Evolutionary conservation across 345 rosid genomes (phyloP), one percentile per base, ranked within the genome.

Genomic region (Microthlaspi erraticum): DNA sequence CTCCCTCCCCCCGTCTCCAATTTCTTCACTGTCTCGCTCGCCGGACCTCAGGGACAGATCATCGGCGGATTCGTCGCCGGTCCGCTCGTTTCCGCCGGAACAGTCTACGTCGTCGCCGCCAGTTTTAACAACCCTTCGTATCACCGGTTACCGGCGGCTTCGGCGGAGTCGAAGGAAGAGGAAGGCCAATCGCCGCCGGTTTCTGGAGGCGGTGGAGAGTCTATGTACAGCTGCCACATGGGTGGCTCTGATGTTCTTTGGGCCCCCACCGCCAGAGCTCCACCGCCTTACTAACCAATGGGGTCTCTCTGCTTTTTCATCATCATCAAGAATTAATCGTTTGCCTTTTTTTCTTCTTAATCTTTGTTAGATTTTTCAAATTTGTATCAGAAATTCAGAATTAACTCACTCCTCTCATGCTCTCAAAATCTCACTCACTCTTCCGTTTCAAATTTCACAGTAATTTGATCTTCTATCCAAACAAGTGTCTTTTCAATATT

Each of bases 31-130:
- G 85, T 93, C 36, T 91, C 97, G 0, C 80, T 93, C 7, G 97
- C 97, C 3, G 96, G 96, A 1, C 98, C 96, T 2, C 98, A 86
- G 65, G 97, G 98, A 3, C 97, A 93, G 83, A 83, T 89, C 78
- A 86, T 93, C 1, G 98, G 98, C 0, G 98, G 98, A 5, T 67
- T 82, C 42, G 96, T 93, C 8, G 90, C 83, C 3, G 97, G 97
- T 8, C 78, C 88, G 0, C 71, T 93, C 17, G 10, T 91, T 0
- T 88, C 96, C 1, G 92, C 84, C 0, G 89, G 92, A 16, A 80
- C 89, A 0, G 89, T 93, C 7, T 86, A 73, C 70, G 77, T 93
- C n/a, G 73, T 93, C n/a, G 96, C 94, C 4, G 87, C 97, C 9
- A 79, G 94, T 54, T 84, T 93, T 16, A 93, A 77, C 63, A 86